These are phyloP conservation scores for Tirmania nivea DNA, from an alignment of 495 filamentous ascomycete species.

Conservation along the genomic window DNA sequence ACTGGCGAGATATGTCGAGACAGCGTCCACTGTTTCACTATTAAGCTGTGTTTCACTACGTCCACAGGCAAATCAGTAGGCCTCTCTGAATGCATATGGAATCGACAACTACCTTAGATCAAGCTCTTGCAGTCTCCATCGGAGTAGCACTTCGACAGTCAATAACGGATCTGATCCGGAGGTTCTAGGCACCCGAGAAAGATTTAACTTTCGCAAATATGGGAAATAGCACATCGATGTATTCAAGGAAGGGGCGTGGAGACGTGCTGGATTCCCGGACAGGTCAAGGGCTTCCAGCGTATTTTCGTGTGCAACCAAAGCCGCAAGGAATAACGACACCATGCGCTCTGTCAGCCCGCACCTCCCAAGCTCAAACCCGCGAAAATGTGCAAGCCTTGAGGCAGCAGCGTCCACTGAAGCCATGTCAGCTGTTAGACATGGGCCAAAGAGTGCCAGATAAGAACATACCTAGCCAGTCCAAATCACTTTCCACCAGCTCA, in stretches of 20 bases:
- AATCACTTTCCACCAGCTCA: conserved; percentile 56
- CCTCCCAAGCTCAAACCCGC: conserved; percentile 59
- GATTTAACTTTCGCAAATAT: conserved; percentile 47
- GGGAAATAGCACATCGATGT: conserved; percentile 41
- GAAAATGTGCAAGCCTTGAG: conserved; percentile 43
- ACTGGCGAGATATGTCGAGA: conserved; percentile 41
- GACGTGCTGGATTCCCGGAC: conserved; percentile 49
- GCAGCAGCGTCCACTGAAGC: conserved; percentile 44
- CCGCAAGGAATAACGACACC: conserved; percentile 34
- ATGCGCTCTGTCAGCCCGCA: conserved; percentile 46
- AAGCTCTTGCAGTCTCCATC: conserved; percentile 59
- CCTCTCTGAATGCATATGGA: background rate
- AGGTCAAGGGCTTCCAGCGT: conserved; percentile 60
- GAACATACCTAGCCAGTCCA: conserved; percentile 33
- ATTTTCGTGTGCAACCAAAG: conserved; percentile 39
- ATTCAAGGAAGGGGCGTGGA: conserved; percentile 29
- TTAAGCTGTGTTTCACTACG: conserved; percentile 25
- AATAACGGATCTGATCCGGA: conserved; percentile 43
- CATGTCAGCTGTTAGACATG: background rate
- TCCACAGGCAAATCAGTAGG: background rate
- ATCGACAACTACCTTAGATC: conserved; percentile 11
- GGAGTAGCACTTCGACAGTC: conserved; percentile 40
- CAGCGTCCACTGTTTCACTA: conserved; percentile 32
- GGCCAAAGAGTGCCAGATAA: background rate
- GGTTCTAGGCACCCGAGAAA: conserved; percentile 44